Evolutionary conservation across 2,329 filamentous ascomycete genomes (phyloP).

Genomic region (Coniochaeta sp.): DNA sequence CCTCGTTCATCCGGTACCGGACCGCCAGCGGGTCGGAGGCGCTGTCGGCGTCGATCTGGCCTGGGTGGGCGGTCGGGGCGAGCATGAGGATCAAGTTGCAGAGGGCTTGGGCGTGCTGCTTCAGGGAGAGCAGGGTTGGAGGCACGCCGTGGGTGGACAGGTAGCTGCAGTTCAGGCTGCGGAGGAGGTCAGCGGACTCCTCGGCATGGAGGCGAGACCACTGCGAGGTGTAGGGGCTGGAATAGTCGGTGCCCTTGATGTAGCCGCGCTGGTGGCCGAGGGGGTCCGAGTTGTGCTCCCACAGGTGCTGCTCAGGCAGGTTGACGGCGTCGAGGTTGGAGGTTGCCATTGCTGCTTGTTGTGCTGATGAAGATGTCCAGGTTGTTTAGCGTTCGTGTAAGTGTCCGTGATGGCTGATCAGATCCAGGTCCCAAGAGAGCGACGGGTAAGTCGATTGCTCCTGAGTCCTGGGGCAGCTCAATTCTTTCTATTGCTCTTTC

Average conservation of each 20-base stretch:
- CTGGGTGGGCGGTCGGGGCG: constrained; percentile 26
- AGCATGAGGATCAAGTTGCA: constrained; percentile 43
- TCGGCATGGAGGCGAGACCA: constrained; percentile 26
- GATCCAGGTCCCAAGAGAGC: not conserved
- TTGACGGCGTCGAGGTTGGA: constrained; percentile 1
- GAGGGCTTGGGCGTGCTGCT: constrained; percentile 54
- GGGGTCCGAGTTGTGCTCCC: constrained; percentile 17
- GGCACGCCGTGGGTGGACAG: constrained; percentile 43
- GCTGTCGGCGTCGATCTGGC: constrained; percentile 19
- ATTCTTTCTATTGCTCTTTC: not conserved
- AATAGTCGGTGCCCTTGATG: constrained; percentile 30
- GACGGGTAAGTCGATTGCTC: too few relatives aligned
- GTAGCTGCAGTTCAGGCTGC: constrained; percentile 51
- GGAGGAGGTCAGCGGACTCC: constrained; percentile 22
- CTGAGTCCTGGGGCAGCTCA: too few relatives aligned
- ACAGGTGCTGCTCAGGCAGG: constrained; percentile 10
- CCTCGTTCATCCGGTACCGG: constrained; percentile 34
- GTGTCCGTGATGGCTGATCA: too few relatives aligned
- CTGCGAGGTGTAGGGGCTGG: constrained; percentile 32
- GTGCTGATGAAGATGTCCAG: constrained; percentile 3
- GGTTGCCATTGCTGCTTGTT: constrained; percentile 1
- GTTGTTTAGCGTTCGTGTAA: too few relatives aligned
- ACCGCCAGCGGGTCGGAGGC: not conserved
- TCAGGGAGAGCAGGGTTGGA: constrained; percentile 50
- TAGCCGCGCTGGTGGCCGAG: constrained; percentile 25